phyloP scores from a whole-genome alignment of 495 filamentous ascomycete genomes.

The Penicillium soppii region DNA sequence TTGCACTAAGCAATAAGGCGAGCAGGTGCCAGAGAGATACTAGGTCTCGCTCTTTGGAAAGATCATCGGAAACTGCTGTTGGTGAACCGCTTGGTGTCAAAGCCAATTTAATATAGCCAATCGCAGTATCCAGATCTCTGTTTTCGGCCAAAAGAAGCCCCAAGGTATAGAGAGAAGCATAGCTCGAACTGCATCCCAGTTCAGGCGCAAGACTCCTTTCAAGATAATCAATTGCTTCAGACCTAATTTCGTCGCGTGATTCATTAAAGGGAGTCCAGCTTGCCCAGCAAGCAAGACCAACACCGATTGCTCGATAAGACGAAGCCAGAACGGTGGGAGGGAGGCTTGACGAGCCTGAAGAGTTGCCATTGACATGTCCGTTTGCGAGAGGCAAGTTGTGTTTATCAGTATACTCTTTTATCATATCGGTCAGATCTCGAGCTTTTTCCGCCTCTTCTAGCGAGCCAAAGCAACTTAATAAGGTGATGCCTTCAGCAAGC shows the following conservation, averaged over 20 bases:
- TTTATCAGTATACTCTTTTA: constrained; percentile 65
- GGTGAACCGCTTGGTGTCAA: constrained; percentile 41
- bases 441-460: constrained; percentile 75
- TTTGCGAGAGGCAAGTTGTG: constrained; percentile 34
- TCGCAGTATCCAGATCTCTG: constrained; percentile 70
- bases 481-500: constrained; percentile 69
- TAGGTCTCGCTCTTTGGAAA: constrained; percentile 40
- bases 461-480: constrained; percentile 80
- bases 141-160: constrained; percentile 77
- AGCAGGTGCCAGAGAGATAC: constrained; percentile 76
- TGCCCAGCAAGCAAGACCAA: constrained; percentile 83
- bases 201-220: constrained; percentile 66
- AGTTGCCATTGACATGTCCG: constrained; percentile 31
- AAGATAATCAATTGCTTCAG: constrained; percentile 70
- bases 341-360: constrained; percentile 35
- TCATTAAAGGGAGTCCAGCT: constrained; percentile 71
- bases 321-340: constrained; percentile 56
- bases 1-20: constrained; percentile 78
- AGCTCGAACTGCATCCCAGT: constrained; percentile 57
- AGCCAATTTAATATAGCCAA: constrained; percentile 70
- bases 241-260: constrained; percentile 64
- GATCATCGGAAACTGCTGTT: constrained; percentile 19
- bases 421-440: constrained; percentile 58
- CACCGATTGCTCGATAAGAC: constrained; percentile 77
- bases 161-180: constrained; percentile 77